phyloP scores from a whole-genome alignment of 768 basidiomycete genomes.

The Tricholoma hemisulphureum region DNA sequence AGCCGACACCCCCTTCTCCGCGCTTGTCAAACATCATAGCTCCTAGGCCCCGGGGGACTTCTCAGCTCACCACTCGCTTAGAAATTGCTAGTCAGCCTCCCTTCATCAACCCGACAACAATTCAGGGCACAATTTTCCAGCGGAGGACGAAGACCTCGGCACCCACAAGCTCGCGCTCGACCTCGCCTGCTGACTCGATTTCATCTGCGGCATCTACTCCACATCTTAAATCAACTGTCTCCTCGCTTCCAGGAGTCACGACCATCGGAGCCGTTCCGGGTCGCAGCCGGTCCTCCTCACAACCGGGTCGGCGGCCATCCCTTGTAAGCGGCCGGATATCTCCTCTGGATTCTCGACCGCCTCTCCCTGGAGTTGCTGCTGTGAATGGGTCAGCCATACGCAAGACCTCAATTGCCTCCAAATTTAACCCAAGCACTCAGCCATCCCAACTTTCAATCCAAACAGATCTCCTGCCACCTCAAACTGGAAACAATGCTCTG shows the following conservation, averaged over 20 bases:
- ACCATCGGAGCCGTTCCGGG: slow-evolving; percentile 33
- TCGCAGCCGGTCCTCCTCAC: slow-evolving; percentile 70
- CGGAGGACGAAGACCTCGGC: slow-evolving; percentile 66
- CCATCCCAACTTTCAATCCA: slow-evolving; percentile 49
- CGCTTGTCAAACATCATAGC: slow-evolving; percentile 39
- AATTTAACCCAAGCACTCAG: slow-evolving; percentile 49
- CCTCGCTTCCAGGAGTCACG: slow-evolving; percentile 43
- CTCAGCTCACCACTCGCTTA: slow-evolving; percentile 43
- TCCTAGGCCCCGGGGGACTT: slow-evolving; percentile 58
- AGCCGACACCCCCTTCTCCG: slow-evolving; percentile 45
- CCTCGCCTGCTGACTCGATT: slow-evolving; percentile 50
- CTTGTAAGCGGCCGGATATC: slow-evolving; percentile 50
- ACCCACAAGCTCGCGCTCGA: slow-evolving; percentile 53
- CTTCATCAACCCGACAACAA: slow-evolving; percentile 59
- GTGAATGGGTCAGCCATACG: slow-evolving; percentile 43
- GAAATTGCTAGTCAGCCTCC: slow-evolving; percentile 35
- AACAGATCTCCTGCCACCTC: slow-evolving; percentile 40
- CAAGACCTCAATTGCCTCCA: slow-evolving; percentile 64
- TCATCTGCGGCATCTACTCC: slow-evolving; percentile 42
- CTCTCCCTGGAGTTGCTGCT: slow-evolving; percentile 42
- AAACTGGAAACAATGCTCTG: slow-evolving; percentile 11
- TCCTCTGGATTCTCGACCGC: slow-evolving; percentile 53
- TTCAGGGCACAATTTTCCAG: slow-evolving; percentile 65
- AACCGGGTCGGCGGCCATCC: slow-evolving; percentile 72
- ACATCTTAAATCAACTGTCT: slow-evolving; percentile 31